Percentiles rank a stretch among this genome's conserved stretches.
phyloP scores from a whole-genome alignment of 352 stramenopile genomes.

The Albugo candida region DNA sequence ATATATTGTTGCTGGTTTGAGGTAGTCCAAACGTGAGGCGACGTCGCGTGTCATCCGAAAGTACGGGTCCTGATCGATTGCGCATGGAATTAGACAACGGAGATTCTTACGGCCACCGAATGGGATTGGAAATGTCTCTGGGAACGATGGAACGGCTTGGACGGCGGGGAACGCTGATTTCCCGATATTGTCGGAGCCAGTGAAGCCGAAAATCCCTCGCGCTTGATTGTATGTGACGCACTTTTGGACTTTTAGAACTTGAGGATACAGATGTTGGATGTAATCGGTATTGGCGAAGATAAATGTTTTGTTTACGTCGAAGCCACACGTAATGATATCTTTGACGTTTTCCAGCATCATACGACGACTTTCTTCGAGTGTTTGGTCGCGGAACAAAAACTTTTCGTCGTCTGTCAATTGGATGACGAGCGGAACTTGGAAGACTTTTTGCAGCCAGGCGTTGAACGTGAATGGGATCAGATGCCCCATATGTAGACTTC shows the following conservation, averaged over 20 bases:
- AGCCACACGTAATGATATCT: constrained; percentile 98
- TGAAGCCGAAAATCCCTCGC: constrained; percentile 98
- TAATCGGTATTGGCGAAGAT: constrained; percentile 99
- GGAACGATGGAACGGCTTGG: constrained; percentile 95
- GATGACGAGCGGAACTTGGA: constrained; percentile 98
- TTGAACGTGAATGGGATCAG: constrained; percentile 99
- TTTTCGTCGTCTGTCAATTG: constrained; percentile 99
- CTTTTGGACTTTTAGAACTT: constrained; percentile 99
- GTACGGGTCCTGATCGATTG: constrained; percentile 99
- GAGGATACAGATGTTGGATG: constrained; percentile 97
- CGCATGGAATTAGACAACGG: constrained; percentile 97
- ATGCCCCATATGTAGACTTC: constrained; percentile 97
- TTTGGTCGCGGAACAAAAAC: constrained; percentile 98
- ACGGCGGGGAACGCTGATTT: constrained; percentile 98
- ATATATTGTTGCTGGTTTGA: constrained; percentile 96
- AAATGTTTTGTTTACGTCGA: constrained; percentile 96
- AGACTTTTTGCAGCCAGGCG: constrained; percentile 96
- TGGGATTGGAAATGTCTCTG: constrained; percentile 88
- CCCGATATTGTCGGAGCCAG: constrained; percentile 94
- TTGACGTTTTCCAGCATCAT: constrained; percentile 98
- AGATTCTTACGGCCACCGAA: constrained; percentile 77
- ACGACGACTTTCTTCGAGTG: constrained; percentile 66
- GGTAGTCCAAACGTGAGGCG: constrained; percentile 90
- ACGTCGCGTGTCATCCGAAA: constrained; percentile 99
- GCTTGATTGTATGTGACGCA: constrained; percentile 94